These are phyloP conservation scores for Scedosporium aurantiacum DNA, from an alignment of 2,329 filamentous ascomycete species.

Conservation along the genomic window DNA sequence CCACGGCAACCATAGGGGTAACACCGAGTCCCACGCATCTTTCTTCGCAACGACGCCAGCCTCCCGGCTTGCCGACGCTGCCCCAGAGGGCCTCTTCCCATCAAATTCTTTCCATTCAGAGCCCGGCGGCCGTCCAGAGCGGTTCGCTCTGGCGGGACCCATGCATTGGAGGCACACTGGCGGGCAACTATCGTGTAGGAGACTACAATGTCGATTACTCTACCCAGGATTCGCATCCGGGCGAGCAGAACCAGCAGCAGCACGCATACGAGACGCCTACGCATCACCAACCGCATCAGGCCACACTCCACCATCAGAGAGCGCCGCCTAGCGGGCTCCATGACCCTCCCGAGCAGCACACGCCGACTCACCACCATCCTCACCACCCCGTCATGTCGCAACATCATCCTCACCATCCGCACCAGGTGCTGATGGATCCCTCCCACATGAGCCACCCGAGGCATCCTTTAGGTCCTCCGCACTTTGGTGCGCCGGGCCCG, in stretches of 20 bases:
- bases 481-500: conserved; percentile 38
- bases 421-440: conserved; percentile 46
- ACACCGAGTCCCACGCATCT: conserved; percentile 4
- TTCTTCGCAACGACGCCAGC: conserved; percentile 7
- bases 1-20: conserved; percentile 4
- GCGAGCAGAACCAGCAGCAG: conserved; percentile 52
- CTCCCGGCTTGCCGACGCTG: conserved; percentile 24
- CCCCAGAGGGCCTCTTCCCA: conserved; percentile 41
- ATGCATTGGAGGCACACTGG: conserved; percentile 63
- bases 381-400: conserved; percentile 27
- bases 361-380: conserved; percentile 21
- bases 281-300: conserved; percentile 18
- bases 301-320: conserved; percentile 36
- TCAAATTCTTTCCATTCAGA: conserved; percentile 50
- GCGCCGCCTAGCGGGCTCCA: conserved; percentile 31
- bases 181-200: conserved; percentile 61
- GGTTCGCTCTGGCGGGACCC: conserved; percentile 66
- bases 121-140: conserved; percentile 61
- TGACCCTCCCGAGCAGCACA: conserved; percentile 29
- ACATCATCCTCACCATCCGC: conserved; percentile 36
- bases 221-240: conserved; percentile 54
- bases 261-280: conserved; percentile 47
- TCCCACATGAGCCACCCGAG: conserved; percentile 39
- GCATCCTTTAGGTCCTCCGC: conserved; percentile 37
- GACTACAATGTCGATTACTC: conserved; percentile 68